Base-by-base conservation (phyloP, 495 filamentous ascomycete genomes). In the Glutinoglossum americanum region DNA sequence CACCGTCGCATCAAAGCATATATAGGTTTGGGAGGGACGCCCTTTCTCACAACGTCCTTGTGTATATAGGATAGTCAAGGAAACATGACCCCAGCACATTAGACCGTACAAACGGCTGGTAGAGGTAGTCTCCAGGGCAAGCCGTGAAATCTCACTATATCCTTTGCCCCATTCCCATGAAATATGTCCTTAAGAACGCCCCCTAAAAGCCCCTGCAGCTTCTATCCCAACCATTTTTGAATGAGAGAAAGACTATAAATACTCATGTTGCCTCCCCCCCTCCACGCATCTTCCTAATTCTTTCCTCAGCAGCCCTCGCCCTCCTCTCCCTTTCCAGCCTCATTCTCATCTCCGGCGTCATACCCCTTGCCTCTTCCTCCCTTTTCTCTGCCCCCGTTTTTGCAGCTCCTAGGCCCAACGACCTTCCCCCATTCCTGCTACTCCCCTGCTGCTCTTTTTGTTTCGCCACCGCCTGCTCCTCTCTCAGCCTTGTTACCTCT, bases 221-320 rank as follows among this genome's bases (percentile, higher is more conserved):
- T 39, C 15, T 15, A n/a, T n/a, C n/a, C n/a, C n/a, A n/a, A n/a
- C n/a, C n/a, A n/a, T n/a, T n/a, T n/a, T n/a, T n/a, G n/a, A n/a
- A n/a, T n/a, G n/a, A n/a, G n/a, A n/a, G n/a, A n/a, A n/a, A n/a
- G n/a, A n/a, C n/a, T n/a, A n/a, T 5, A 5, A 33, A 4, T 10
- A 33, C 9, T 53, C 13, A 26, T 17, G 35, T 11, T n/a, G 30
- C 54, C 19, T 47, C 54, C 11, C 21, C 27, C 11, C 4, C 3
- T n/a, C 13, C 70, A 59, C 74, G 75, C 76, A 88, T 73, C 62
- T 78, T 70, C 66, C 72, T 78, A 44, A 96, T 77, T 61, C 90
- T 79, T 73, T 89, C 89, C 71, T 94, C 88, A 2, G 86, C 87
- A 15, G 89, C 89, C 59, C 87, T 78, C 13, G 85, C 88, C 63